phyloP scores from a whole-genome alignment of 108 stramenopile species.

The Craspedostauros australis region DNA sequence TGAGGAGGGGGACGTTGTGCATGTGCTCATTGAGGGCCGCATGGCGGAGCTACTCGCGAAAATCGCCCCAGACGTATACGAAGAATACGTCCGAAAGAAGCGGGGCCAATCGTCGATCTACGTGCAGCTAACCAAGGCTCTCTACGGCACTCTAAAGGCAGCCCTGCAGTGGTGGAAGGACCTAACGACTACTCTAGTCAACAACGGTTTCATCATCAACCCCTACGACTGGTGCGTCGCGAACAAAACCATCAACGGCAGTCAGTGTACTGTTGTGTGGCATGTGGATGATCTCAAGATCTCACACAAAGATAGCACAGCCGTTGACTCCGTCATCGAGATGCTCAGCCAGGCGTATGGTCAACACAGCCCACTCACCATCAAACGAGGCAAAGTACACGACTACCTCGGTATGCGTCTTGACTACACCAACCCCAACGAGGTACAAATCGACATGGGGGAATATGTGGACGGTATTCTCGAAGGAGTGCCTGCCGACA shows the following conservation, averaged over 20 bases:
- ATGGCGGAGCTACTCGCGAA: slow-evolving; percentile 22
- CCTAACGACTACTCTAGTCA: neutral
- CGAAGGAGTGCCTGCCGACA: neutral
- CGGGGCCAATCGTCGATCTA: slow-evolving; percentile 26
- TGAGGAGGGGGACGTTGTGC: slow-evolving; percentile 14
- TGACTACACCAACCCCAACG: slow-evolving; percentile 1
- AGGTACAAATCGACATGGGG: slow-evolving; percentile 16
- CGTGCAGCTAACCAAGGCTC: slow-evolving; percentile 30
- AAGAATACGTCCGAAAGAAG: slow-evolving; percentile 15
- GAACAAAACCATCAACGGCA: slow-evolving; percentile 38
- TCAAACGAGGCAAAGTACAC: slow-evolving; percentile 16
- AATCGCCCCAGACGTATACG: slow-evolving; percentile 16
- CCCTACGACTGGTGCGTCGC: slow-evolving; percentile 35
- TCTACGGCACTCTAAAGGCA: slow-evolving; percentile 32
- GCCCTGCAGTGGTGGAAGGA: slow-evolving; percentile 30
- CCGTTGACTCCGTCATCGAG: slow-evolving; percentile 2
- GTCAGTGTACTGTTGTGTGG: slow-evolving; percentile 34
- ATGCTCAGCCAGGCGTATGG: slow-evolving; percentile 10
- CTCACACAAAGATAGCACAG: slow-evolving; percentile 13
- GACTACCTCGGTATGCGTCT: slow-evolving; percentile 35
- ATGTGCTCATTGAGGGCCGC: slow-evolving; percentile 11
- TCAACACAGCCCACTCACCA: slow-evolving; percentile 8
- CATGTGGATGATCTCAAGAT: slow-evolving; percentile 51
- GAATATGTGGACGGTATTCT: slow-evolving; percentile 16
- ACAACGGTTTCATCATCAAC: slow-evolving; percentile 24